A percentile compares a stretch with the other conserved stretches of the same genome.
phyloP scores from a whole-genome alignment of 73 alveolate genomes.

The Tetrahymena borealis region DNA sequence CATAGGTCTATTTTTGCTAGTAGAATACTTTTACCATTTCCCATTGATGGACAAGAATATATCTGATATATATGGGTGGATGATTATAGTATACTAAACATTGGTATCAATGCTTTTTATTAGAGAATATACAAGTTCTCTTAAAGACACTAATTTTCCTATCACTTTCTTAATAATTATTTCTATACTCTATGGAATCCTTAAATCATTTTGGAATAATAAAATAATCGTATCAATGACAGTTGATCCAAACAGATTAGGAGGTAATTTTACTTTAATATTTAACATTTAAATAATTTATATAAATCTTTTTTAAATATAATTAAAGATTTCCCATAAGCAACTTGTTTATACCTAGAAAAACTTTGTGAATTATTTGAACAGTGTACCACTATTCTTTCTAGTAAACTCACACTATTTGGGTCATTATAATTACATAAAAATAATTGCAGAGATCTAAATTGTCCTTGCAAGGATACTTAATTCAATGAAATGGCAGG shows the following conservation, averaged over 20 bases:
- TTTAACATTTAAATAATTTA: neutral
- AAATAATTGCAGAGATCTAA: neutral
- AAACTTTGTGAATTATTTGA: neutral
- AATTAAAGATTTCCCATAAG: neutral
- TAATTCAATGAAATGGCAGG: neutral
- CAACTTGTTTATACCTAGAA: neutral
- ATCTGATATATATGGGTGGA: neutral
- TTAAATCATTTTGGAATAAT: neutral
- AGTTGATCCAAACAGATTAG: neutral
- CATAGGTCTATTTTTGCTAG: neutral
- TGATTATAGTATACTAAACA: neutral
- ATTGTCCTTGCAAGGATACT: neutral
- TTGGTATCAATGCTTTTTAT: neutral
- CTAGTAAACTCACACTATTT: neutral
- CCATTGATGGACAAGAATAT: neutral
- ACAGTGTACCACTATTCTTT: neutral
- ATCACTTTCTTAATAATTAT: neutral
- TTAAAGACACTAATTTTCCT: neutral
- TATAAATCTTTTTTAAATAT: neutral
- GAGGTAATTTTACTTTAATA: neutral
- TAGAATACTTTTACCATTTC: neutral
- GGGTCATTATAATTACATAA: neutral
- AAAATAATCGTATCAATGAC: neutral
- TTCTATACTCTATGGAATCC: neutral
- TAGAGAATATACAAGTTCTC: neutral